Evolutionary conservation across 2,329 filamentous ascomycete species (phyloP).

Genomic region (Beauveria rudraprayagi): DNA sequence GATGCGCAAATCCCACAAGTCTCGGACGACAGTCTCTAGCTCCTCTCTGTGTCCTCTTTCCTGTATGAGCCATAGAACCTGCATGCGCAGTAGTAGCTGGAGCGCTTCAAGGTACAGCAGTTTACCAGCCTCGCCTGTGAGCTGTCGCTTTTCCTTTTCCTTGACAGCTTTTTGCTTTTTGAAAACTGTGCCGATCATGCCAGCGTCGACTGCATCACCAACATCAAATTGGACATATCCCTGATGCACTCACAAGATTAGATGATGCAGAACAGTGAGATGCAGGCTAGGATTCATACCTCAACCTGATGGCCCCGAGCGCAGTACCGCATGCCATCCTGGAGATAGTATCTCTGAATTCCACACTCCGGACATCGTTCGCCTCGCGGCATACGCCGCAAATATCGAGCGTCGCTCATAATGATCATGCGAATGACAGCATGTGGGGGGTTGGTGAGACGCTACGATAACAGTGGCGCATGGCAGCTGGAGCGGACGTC

Average conservation of each 20-base stretch:
- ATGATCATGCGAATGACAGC: neutral
- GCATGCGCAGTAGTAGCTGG: constrained; percentile 77
- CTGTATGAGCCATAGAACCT: constrained; percentile 65
- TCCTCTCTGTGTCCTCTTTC: constrained; percentile 59
- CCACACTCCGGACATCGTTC: constrained; percentile 59
- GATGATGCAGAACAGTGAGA: neutral
- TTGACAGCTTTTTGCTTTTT: constrained; percentile 51
- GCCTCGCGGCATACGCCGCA: constrained; percentile 43
- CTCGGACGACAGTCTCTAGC: constrained; percentile 69
- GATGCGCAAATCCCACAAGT: constrained; percentile 74
- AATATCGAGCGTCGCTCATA: constrained; percentile 35
- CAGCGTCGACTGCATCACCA: constrained; percentile 65
- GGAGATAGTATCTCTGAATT: constrained; percentile 61
- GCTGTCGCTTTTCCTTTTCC: constrained; percentile 45
- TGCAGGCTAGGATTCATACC: constrained; percentile 32
- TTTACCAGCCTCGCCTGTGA: constrained; percentile 59
- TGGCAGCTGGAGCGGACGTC: neutral
- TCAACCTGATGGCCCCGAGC: constrained; percentile 72
- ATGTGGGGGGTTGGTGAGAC: neutral
- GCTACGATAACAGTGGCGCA: neutral
- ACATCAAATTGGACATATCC: constrained; percentile 49
- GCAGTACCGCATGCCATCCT: constrained; percentile 73
- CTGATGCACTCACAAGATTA: constrained; percentile 19
- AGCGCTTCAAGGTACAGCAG: constrained; percentile 76
- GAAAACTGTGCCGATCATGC: constrained; percentile 45